These are phyloP conservation scores for Echinosphaeria canescens DNA, from an alignment of 2,329 filamentous ascomycete species.

Conservation along the genomic window DNA sequence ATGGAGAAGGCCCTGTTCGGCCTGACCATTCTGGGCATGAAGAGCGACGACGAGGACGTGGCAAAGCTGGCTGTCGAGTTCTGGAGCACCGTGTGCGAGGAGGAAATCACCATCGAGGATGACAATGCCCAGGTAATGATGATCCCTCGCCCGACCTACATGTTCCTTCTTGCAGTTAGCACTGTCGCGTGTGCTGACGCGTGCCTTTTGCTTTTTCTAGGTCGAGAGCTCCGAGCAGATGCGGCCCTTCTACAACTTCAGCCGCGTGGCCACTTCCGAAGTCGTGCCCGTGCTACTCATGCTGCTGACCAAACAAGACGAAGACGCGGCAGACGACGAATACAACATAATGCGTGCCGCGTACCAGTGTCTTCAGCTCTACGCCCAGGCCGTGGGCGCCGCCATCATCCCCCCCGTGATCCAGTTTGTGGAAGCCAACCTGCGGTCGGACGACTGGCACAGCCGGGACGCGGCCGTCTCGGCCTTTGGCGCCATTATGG, in stretches of 20 bases:
- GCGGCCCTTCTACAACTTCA: conserved; percentile 90
- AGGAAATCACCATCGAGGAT: conserved; percentile 95
- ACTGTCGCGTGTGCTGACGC: conserved; percentile 3
- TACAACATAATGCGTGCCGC: conserved; percentile 92
- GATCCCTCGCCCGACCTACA: not conserved
- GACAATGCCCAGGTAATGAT: conserved; percentile 60
- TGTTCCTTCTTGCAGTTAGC: conserved; percentile 1
- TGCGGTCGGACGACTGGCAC: conserved; percentile 86
- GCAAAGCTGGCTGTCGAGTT: conserved; percentile 97
- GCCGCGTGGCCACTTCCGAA: conserved; percentile 76
- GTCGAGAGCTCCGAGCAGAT: conserved; percentile 62
- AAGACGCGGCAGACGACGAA: conserved; percentile 90
- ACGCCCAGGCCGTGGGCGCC: conserved; percentile 74
- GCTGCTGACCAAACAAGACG: conserved; percentile 89
- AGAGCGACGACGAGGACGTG: conserved; percentile 92
- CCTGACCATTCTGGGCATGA: conserved; percentile 95
- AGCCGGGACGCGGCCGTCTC: conserved; percentile 88
- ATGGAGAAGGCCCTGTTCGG: conserved; percentile 99
- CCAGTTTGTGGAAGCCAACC: conserved; percentile 75
- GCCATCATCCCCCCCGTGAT: conserved; percentile 75
- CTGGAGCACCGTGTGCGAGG: conserved; percentile 99
- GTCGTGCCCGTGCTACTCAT: conserved; percentile 81
- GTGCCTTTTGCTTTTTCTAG: conserved; percentile 9
- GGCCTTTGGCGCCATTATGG: conserved; percentile 96
- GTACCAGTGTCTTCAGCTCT: conserved; percentile 92